Evolutionary conservation across 2,329 filamentous ascomycete species (phyloP).

Genomic region (Lachnellula cervina): DNA sequence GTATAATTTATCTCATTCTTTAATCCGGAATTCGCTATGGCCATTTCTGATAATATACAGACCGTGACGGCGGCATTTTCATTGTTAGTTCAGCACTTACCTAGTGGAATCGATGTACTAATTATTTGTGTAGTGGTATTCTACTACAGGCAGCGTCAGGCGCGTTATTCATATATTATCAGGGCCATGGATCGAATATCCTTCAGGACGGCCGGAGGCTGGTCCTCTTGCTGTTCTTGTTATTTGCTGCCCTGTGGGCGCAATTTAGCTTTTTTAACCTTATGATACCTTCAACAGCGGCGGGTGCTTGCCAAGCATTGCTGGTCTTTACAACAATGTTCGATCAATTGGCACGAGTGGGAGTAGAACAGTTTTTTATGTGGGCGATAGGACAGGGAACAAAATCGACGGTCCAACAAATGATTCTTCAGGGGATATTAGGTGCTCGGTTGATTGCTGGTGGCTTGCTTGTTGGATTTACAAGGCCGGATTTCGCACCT

Average conservation of each 20-base stretch:
- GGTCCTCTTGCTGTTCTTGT: conserved; percentile 33
- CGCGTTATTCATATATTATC: conserved; percentile 27
- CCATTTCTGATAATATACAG: conserved; percentile 29
- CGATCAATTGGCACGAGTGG: conserved; percentile 31
- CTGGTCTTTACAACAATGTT: conserved; percentile 28
- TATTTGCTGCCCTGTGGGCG: conserved; percentile 31
- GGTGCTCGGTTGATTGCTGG: conserved; percentile 27
- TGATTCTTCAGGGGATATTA: conserved; percentile 28
- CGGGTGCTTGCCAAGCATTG: conserved; percentile 25
- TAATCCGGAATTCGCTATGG: conserved; percentile 23
- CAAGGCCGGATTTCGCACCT: conserved; percentile 29
- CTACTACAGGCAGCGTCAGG: conserved; percentile 30
- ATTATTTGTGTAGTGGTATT: conserved; percentile 27
- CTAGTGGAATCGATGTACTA: conserved; percentile 9
- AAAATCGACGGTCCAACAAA: conserved; percentile 23
- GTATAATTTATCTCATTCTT: conserved; percentile 22
- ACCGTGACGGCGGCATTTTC: conserved; percentile 31
- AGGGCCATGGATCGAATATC: conserved; percentile 28
- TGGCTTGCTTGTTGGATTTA: conserved; percentile 28
- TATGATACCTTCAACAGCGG: conserved; percentile 19
- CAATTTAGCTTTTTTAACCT: conserved; percentile 31
- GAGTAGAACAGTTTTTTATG: conserved; percentile 31
- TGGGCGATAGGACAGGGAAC: conserved; percentile 29
- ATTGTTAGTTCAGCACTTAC: conserved; percentile 25
- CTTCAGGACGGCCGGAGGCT: conserved; percentile 34